A percentile compares a stretch with the other conserved stretches of the same genome.
Evolutionary conservation across 305 asterid genomes (phyloP).

Genomic region (Fraxinus baroniana): DNA sequence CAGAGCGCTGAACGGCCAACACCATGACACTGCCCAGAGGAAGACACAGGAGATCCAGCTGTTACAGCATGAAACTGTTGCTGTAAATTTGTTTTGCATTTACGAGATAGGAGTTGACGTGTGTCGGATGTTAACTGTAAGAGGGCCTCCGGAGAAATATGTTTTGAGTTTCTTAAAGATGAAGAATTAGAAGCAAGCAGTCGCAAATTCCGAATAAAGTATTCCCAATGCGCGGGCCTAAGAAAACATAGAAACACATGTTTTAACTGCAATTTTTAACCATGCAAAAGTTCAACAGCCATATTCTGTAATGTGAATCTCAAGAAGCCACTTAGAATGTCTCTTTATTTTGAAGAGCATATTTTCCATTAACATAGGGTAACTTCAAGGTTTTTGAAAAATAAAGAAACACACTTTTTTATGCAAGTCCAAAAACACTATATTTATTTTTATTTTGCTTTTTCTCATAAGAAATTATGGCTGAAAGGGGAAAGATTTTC

Average conservation of each 20-base stretch:
- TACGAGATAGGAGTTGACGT: slow-evolving; percentile 56
- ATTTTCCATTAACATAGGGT: background rate
- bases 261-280: slow-evolving; percentile 27
- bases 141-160: slow-evolving; percentile 72
- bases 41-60: slow-evolving; percentile 57
- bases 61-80: slow-evolving; percentile 64
- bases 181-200: slow-evolving; percentile 69
- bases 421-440: background rate
- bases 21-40: slow-evolving; percentile 59
- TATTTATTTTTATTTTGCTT: background rate
- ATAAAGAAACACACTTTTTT: background rate
- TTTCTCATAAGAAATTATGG: background rate
- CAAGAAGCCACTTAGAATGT: background rate
- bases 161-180: slow-evolving; percentile 74
- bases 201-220: slow-evolving; percentile 65
- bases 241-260: slow-evolving; percentile 25
- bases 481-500: background rate
- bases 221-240: slow-evolving; percentile 77
- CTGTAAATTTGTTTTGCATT: slow-evolving; percentile 63
- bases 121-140: slow-evolving; percentile 69
- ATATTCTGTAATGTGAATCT: slow-evolving; percentile 18
- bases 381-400: background rate
- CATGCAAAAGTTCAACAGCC: slow-evolving; percentile 19
- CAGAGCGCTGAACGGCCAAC: slow-evolving; percentile 65
- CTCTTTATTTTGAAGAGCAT: background rate